These are phyloP conservation scores for Sugiyamaella sp. DNA, from an alignment of 1,139 yeast genomes.

Conservation along the genomic window DNA sequence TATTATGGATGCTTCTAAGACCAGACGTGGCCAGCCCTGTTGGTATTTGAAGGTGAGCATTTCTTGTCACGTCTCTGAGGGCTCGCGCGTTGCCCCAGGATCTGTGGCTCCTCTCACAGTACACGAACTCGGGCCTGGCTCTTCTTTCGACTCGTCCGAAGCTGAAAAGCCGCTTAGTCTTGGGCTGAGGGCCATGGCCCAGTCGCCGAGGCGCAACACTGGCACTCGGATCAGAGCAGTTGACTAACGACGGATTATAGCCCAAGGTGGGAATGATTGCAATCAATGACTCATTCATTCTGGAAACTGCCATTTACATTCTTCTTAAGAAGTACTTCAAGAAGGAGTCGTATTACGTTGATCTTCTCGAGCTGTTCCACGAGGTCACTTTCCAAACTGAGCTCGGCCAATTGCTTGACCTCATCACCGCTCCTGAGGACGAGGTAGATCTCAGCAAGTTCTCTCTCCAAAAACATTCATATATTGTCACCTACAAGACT, in stretches of 20 bases:
- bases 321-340: slow-evolving; percentile 88
- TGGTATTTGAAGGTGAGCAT: slow-evolving; percentile 65
- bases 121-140: neutral
- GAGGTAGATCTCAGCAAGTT: slow-evolving; percentile 85
- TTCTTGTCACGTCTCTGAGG: no score
- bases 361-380: slow-evolving; percentile 82
- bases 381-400: slow-evolving; percentile 95
- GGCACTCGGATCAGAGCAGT: neutral
- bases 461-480: slow-evolving; percentile 86
- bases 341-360: slow-evolving; percentile 79
- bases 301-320: slow-evolving; percentile 92
- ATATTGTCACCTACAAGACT: slow-evolving; percentile 94
- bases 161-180: no score
- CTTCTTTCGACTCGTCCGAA: no score
- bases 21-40: slow-evolving; percentile 98
- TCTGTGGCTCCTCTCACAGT: no score
- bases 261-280: slow-evolving; percentile 89
- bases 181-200: no score
- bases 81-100: no score
- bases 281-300: slow-evolving; percentile 95
- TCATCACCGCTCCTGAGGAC: slow-evolving; percentile 97
- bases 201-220: neutral
- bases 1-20: slow-evolving; percentile 96
- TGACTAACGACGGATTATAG: slow-evolving; percentile 33
- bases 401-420: slow-evolving; percentile 91